These are phyloP conservation scores for Nannizziopsis arthrosporioides DNA, from an alignment of 2,329 filamentous ascomycete genomes.

Conservation along the genomic window DNA sequence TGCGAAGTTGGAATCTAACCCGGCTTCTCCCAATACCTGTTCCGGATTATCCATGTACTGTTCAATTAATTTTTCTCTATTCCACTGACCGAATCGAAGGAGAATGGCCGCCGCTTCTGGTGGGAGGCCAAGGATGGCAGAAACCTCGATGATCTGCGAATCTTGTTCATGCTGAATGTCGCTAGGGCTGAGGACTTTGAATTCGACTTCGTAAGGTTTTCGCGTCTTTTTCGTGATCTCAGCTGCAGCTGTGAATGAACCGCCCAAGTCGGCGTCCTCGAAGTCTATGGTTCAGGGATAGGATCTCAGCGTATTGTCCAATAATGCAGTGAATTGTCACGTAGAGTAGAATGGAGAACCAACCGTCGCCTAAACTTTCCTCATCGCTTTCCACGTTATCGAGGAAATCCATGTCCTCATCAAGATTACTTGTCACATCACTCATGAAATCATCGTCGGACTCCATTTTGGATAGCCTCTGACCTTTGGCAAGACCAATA, in stretches of 20 bases:
- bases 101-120: slow-evolving; percentile 86
- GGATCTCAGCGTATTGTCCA: neutral
- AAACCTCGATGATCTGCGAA: slow-evolving; percentile 76
- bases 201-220: slow-evolving; percentile 72
- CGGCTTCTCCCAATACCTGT: slow-evolving; percentile 70
- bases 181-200: slow-evolving; percentile 63
- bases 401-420: slow-evolving; percentile 44
- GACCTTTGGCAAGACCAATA: neutral
- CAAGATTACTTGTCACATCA: slow-evolving; percentile 59
- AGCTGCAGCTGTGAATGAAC: slow-evolving; percentile 54
- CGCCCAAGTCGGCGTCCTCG: slow-evolving; percentile 44
- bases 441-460: slow-evolving; percentile 93
- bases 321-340: neutral
- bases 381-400: slow-evolving; percentile 62
- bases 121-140: slow-evolving; percentile 77
- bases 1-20: slow-evolving; percentile 56
- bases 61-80: slow-evolving; percentile 88
- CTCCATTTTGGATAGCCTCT: slow-evolving; percentile 58
- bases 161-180: slow-evolving; percentile 82
- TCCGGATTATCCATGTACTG: slow-evolving; percentile 86
- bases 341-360: slow-evolving; percentile 12
- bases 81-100: slow-evolving; percentile 83
- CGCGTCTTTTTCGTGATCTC: slow-evolving; percentile 60
- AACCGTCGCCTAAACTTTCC: slow-evolving; percentile 38
- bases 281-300: slow-evolving; percentile 36